These are phyloP conservation scores for Hypericum perforatum DNA, from an alignment of 345 rosid species.

Conservation along the genomic window DNA sequence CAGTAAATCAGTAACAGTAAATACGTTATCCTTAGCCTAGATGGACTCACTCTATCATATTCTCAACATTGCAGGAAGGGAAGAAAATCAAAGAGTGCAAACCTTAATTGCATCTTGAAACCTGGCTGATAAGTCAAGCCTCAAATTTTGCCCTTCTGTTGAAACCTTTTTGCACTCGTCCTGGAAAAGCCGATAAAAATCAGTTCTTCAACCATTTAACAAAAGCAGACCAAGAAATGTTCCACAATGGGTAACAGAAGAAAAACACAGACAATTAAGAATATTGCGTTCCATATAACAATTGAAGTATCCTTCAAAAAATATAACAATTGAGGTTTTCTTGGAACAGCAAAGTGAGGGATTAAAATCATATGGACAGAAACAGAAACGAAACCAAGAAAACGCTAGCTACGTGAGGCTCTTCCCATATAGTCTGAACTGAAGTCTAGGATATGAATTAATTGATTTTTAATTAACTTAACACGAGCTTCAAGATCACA, in stretches of 20 bases:
- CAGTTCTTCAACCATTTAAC: slow-evolving; percentile 10
- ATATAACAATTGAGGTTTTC: slow-evolving; percentile 14
- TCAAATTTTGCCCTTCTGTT: slow-evolving; percentile 75
- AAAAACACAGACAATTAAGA: slow-evolving; percentile 2
- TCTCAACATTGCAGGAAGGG: too few relatives aligned
- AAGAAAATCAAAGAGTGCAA: slow-evolving; percentile 4
- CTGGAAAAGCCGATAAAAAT: slow-evolving; percentile 26
- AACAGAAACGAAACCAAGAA: too few relatives aligned
- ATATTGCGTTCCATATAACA: slow-evolving; percentile 39
- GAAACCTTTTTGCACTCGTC: slow-evolving; percentile 92
- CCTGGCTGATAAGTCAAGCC: slow-evolving; percentile 77
- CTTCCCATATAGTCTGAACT: too few relatives aligned
- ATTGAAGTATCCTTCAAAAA: too few relatives aligned
- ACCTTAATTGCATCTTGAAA: slow-evolving; percentile 95
- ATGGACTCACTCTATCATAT: too few relatives aligned
- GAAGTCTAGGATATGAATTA: too few relatives aligned
- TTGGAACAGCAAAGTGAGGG: too few relatives aligned
- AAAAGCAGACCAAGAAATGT: not conserved
- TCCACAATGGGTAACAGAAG: not conserved
- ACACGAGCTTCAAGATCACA: too few relatives aligned
- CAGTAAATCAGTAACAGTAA: not conserved
- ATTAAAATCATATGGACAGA: too few relatives aligned
- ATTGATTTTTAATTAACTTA: too few relatives aligned
- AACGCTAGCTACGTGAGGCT: too few relatives aligned
- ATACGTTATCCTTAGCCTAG: not conserved